These are phyloP conservation scores for Blastocystis sp. DNA, from an alignment of 352 stramenopile genomes.

Conservation along the genomic window DNA sequence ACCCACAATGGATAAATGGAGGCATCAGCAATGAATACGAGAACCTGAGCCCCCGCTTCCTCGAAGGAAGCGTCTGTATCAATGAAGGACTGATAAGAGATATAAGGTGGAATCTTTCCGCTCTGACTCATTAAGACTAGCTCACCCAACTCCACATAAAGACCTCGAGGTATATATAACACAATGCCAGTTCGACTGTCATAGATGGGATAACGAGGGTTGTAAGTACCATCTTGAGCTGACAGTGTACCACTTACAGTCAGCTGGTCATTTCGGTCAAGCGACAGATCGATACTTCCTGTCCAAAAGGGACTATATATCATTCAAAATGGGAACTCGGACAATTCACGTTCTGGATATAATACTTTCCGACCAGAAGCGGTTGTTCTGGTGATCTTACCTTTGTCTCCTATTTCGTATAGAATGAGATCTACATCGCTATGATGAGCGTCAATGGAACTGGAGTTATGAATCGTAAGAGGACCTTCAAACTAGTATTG, in stretches of 20 bases:
- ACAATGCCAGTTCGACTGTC: background rate
- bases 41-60: background rate
- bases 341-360: conserved; percentile 57
- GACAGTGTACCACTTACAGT: background rate
- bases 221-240: conserved; percentile 36
- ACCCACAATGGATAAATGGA: conserved; percentile 30
- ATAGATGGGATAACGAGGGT: conserved; percentile 15
- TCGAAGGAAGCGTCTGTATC: conserved; percentile 2
- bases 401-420: background rate
- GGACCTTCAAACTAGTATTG: background rate
- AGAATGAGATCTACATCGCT: conserved; percentile 28
- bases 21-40: conserved; percentile 48
- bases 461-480: background rate
- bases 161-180: conserved; percentile 12
- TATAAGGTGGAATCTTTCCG: conserved; percentile 2
- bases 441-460: background rate
- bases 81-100: conserved; percentile 1
- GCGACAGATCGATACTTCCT: background rate
- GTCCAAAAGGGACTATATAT: conserved; percentile 41
- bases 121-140: conserved; percentile 22
- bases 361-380: background rate
- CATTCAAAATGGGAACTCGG: background rate
- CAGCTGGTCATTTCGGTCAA: background rate
- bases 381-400: background rate
- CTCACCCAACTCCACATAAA: conserved; percentile 45